Conservation (phyloP, 2,329 filamentous ascomycete genomes). For the Nectriaceae sp. region DNA sequence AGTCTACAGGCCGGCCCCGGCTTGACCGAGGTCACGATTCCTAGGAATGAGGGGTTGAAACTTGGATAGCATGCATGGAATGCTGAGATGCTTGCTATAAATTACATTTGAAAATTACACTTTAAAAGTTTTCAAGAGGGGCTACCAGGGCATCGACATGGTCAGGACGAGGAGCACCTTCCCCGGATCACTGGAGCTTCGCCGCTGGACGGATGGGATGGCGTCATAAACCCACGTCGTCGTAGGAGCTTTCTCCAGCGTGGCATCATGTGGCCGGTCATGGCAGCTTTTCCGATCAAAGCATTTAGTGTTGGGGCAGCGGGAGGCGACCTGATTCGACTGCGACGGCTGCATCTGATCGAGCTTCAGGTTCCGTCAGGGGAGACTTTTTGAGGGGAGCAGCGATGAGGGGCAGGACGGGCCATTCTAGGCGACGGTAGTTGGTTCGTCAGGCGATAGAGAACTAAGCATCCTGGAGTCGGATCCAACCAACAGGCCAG, state of each 20-base stretch:
- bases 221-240: constrained; percentile 24
- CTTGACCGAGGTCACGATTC: neutral
- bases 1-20: too few species aligned
- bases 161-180: constrained; percentile 3
- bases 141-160: neutral
- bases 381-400: constrained; percentile 4
- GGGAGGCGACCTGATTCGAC: constrained; percentile 21
- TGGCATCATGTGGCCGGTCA: constrained; percentile 20
- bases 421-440: neutral
- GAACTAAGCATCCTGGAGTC: too few species aligned
- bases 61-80: too few species aligned
- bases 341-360: constrained; percentile 12
- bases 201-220: constrained; percentile 14
- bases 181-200: constrained; percentile 14
- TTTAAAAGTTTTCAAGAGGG: neutral
- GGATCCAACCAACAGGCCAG: constrained; percentile 14
- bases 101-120: constrained; percentile 10
- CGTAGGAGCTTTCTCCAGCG: constrained; percentile 4
- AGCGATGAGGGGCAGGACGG: neutral
- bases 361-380: constrained; percentile 7
- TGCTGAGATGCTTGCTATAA: neutral
- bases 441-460: neutral
- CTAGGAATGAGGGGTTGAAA: too few species aligned
- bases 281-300: neutral
- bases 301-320: neutral